A percentile compares a stretch with the other conserved stretches of the same genome.
phyloP scores from a whole-genome alignment of 1,139 yeast genomes.

The Protomyces inouyei region DNA sequence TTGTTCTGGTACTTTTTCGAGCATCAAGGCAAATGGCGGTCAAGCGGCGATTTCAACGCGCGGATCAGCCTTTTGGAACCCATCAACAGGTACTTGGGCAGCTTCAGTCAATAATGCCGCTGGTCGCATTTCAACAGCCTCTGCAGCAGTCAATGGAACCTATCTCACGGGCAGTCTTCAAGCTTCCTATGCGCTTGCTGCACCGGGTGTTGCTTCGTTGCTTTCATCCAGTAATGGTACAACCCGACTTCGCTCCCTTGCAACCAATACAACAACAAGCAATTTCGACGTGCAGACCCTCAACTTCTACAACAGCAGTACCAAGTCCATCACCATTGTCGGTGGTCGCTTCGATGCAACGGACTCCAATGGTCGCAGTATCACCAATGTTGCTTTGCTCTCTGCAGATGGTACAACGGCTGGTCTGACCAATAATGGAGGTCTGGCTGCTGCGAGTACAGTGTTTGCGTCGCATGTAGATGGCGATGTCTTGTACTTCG shows the following conservation, averaged over 20 bases:
- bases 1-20: constrained; percentile 39
- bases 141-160: neutral
- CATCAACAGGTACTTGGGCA: constrained; percentile 1
- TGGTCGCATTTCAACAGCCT: neutral
- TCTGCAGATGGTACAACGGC: neutral
- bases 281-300: constrained; percentile 8
- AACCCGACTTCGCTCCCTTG: constrained; percentile 1
- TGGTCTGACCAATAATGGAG: constrained; percentile 11
- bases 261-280: neutral
- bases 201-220: constrained; percentile 30
- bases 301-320: constrained; percentile 22
- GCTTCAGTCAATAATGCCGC: constrained; percentile 3
- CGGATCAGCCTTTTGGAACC: constrained; percentile 19
- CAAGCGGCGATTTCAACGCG: neutral
- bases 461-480: constrained; percentile 16
- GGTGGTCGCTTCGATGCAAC: constrained; percentile 22
- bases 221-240: constrained; percentile 1
- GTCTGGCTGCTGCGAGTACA: constrained; percentile 14
- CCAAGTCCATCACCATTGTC: constrained; percentile 11
- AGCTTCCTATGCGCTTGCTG: constrained; percentile 8
- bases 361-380: constrained; percentile 2
- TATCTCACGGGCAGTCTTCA: constrained; percentile 30
- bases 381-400: constrained; percentile 23
- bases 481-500: constrained; percentile 44
- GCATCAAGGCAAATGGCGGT: constrained; percentile 23